phyloP scores from a whole-genome alignment of 1,139 yeast species.

The Schwanniomyces etchellsii region DNA sequence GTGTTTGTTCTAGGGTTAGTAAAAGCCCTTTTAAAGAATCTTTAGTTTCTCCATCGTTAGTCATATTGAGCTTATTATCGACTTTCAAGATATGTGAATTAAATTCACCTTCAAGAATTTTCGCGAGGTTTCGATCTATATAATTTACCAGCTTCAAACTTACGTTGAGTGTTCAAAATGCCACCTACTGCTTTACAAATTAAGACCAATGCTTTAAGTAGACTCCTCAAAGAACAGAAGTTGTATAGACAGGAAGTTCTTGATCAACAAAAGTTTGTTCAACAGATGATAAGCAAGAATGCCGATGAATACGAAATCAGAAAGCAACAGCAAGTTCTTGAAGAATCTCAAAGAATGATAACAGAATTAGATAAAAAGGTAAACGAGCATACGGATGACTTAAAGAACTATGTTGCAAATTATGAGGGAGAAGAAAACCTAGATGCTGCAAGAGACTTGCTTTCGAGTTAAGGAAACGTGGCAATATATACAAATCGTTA shows the following conservation, averaged over 20 bases:
- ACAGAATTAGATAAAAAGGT: constrained; percentile 57
- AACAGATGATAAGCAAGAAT: constrained; percentile 32
- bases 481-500: constrained; percentile 2
- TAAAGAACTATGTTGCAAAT: constrained; percentile 23
- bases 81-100: no score
- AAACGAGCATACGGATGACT: constrained; percentile 39
- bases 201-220: constrained; percentile 66
- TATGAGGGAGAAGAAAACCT: constrained; percentile 48
- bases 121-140: no score
- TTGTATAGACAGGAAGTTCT: constrained; percentile 59
- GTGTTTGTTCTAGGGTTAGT: no score
- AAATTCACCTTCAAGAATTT: no score
- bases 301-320: constrained; percentile 70
- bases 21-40: no score
- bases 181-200: constrained; percentile 75
- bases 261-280: constrained; percentile 53
- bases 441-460: constrained; percentile 32
- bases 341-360: constrained; percentile 64
- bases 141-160: constrained; percentile 1
- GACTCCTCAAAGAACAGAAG: constrained; percentile 68
- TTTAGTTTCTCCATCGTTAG: no score
- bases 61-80: no score
- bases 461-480: neutral
- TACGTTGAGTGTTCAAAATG: constrained; percentile 35
- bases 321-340: constrained; percentile 56